Evolutionary conservation across 495 filamentous ascomycete genomes (phyloP), one percentile per base, ranked within the genome.

Genomic region (Talaromyces stipitatus): DNA sequence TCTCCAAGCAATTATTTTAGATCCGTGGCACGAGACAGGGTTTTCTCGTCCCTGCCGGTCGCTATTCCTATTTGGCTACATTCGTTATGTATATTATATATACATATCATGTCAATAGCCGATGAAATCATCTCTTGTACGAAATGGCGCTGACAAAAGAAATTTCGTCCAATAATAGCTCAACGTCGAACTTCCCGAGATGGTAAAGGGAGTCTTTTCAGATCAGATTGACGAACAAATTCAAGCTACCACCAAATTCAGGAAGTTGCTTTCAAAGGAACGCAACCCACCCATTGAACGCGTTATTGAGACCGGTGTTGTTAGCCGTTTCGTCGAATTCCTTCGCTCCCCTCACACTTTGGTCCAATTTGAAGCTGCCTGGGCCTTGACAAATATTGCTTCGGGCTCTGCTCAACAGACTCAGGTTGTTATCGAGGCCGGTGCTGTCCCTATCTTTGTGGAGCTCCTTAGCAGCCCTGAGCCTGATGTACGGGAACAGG

Each of bases 381-480:
- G 95, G 95, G 95, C 95, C 61, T 78, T 99, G 67, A 99, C 95
- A 74, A 99, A 99, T 78, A 99, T 99, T 74, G 95, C 95, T 47
- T 97, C 92, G 30, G 95, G 95, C 61, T 96, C 92, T 57, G 92
- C 95, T 38, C 86, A 90, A 62, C 95, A 99, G 72, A 99, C 95
- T 53, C 92, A 99, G 71, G 94, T 97, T 14, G 95, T 99, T 64
- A 97, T 99, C 64, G 92, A 97, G 71, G 94, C 95, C 55, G 92
- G 94, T 64, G 95, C 95, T 60, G 95, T 99, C 23, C 95, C 95
- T 7, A 97, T 99, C 68, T 99, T 99, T 66, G 92, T 97, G 54
- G 92, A 99, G 77, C 81, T 99, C 48, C 79, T 99, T 33, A 86
- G 78, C 64, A 97, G 92, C 78, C 95, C 90, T 56, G 95, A 99